A percentile compares a stretch with the other conserved stretches of the same genome.
Evolutionary conservation across 2,329 filamentous ascomycete genomes (phyloP).

Genomic region (Xylariaceae sp.): DNA sequence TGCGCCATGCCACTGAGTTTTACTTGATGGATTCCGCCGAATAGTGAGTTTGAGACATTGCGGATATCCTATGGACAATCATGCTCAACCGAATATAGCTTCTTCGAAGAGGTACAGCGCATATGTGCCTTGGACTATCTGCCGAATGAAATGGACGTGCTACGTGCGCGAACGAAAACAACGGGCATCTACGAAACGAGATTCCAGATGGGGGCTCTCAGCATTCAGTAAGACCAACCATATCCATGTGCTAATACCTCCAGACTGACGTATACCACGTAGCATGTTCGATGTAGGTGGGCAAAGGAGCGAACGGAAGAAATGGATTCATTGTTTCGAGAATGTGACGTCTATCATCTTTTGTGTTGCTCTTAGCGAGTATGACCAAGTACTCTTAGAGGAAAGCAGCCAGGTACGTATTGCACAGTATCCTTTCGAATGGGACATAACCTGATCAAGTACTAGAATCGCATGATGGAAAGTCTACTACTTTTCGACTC

Average conservation of each 20-base stretch:
- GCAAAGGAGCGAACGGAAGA: constrained; percentile 95
- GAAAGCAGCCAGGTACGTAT: constrained; percentile 86
- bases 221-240: constrained; percentile 76
- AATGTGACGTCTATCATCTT: constrained; percentile 99
- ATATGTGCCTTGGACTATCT: constrained; percentile 84
- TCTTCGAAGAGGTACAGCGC: constrained; percentile 87
- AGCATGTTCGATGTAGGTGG: constrained; percentile 99
- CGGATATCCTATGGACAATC: background rate
- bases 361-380: constrained; percentile 95
- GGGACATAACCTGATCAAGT: background rate
- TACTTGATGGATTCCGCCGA: constrained; percentile 99
- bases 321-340: constrained; percentile 99
- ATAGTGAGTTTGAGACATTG: constrained; percentile 57
- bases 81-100: constrained; percentile 53
- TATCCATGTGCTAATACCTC: background rate
- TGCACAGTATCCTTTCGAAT: background rate
- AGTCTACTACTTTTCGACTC: constrained; percentile 94
- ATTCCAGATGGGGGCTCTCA: constrained; percentile 97
- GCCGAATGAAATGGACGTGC: constrained; percentile 89
- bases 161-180: constrained; percentile 94
- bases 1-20: constrained; percentile 96
- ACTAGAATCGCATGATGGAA: constrained; percentile 98
- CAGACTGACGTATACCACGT: constrained; percentile 11
- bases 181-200: constrained; percentile 98
- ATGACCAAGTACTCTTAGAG: constrained; percentile 94